Evolutionary conservation across 371 early-diverging fungal genomes (phyloP).

Genomic region (Mucor sp.): DNA sequence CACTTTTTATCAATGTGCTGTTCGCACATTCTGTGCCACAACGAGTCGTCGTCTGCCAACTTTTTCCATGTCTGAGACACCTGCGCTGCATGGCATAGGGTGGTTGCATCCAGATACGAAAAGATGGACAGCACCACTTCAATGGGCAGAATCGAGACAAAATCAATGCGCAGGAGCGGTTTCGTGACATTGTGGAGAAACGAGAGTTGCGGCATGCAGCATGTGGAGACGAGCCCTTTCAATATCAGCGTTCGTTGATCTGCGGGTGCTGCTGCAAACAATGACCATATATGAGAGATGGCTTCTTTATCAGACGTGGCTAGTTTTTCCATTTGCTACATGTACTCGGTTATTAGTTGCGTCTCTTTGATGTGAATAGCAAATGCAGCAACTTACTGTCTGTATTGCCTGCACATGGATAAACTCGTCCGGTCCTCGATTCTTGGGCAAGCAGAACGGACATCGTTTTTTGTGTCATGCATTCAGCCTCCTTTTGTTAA

Average conservation of each 20-base stretch:
- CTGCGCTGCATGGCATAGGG: slow-evolving; percentile 89
- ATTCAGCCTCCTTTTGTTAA: too few species aligned
- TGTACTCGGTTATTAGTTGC: too few species aligned
- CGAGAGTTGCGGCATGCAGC: slow-evolving; percentile 81
- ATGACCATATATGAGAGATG: slow-evolving; percentile 62
- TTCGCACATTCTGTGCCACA: slow-evolving; percentile 96
- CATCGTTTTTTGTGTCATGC: too few species aligned
- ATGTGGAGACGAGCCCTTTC: slow-evolving; percentile 72
- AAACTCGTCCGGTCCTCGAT: slow-evolving; percentile 29
- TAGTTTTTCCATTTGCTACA: slow-evolving; percentile 49
- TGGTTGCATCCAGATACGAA: slow-evolving; percentile 88
- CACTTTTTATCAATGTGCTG: slow-evolving; percentile 97
- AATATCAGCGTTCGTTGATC: slow-evolving; percentile 64
- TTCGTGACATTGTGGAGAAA: slow-evolving; percentile 69
- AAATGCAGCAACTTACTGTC: slow-evolving; percentile 12
- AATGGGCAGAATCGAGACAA: slow-evolving; percentile 72
- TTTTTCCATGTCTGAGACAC: slow-evolving; percentile 80
- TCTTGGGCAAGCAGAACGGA: slow-evolving; percentile 25
- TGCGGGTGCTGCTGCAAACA: slow-evolving; percentile 62
- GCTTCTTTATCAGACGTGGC: slow-evolving; percentile 50
- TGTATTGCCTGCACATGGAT: slow-evolving; percentile 20
- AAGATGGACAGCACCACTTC: slow-evolving; percentile 83
- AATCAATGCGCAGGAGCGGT: slow-evolving; percentile 79
- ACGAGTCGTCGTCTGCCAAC: slow-evolving; percentile 84
- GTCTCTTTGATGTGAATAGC: too few species aligned